Evolutionary conservation across 176 grass and related monocot genomes (phyloP), one percentile per base, ranked within the genome.

Genomic region (Chloris gayana): DNA sequence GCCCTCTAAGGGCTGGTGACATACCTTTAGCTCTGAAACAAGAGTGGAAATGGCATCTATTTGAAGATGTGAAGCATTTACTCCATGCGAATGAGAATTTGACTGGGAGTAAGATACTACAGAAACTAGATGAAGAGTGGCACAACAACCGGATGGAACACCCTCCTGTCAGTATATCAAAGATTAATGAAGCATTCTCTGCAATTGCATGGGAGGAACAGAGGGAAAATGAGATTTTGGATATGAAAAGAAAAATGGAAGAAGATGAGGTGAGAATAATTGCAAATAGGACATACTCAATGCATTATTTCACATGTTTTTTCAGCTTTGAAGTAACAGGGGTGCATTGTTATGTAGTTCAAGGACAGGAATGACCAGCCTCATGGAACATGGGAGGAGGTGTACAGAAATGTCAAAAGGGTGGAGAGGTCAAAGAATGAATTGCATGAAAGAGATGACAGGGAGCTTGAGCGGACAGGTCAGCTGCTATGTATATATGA

Each of bases 401-500:
- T 99, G 39, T 96, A 99, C 84, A 88, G 91, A 82, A 93, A 96
- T 82, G 88, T 89, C 53, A 99, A 96, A 87, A 96, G 71, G 72
- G 93, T 90, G 72, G 97, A 99, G 30, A 85, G 93, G 65, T 69
- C 76, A 64, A 99, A 80, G 70, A 96, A 91, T 84, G 93, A 99
- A 81, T 91, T 99, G 73, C 93, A 91, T 84, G 97, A 93, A 87
- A 87, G 93, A 84, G 93, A 99, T 70, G 88, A 99, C 46, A 90
- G 83, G 77, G 97, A 99, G 82, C 90, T 99, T 57, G 97, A 99
- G 66, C 86, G 93, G 84, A 93, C 93, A 82, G 97, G 97, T 71
- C 97, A 99, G 61, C 97, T 77, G 69, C 76, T 99, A 70, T 99
- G 93, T 88, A 96, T 99, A 91, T 99, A 99, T 34, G 97, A 99